These are phyloP conservation scores for Magnusiomyces ingens DNA, from an alignment of 1,139 yeast genomes.

Conservation along the genomic window DNA sequence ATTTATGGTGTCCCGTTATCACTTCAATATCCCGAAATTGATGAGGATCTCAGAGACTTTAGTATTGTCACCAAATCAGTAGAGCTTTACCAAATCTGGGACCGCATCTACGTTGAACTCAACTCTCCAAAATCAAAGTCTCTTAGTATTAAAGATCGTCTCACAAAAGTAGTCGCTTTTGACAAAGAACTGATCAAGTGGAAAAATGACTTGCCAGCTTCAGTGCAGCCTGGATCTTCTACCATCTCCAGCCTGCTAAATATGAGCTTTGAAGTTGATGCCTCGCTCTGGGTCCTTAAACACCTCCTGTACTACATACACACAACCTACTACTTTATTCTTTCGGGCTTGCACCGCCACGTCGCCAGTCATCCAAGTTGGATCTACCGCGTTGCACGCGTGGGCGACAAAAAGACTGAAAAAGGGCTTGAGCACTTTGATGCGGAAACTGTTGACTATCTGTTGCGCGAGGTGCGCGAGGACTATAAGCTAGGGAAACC, in stretches of 20 bases:
- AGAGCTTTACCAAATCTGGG: conserved; percentile 23
- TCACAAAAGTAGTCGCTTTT: conserved; percentile 26
- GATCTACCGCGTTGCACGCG: conserved; percentile 18
- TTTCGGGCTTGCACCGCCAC: conserved; percentile 25
- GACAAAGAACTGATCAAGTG: conserved; percentile 31
- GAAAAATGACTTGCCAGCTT: conserved; percentile 21
- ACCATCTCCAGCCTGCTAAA: not conserved
- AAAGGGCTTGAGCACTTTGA: conserved; percentile 1
- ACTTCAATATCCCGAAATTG: conserved; percentile 17
- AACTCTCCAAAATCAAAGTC: conserved; percentile 27
- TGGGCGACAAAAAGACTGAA: not conserved
- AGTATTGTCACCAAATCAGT: conserved; percentile 11
- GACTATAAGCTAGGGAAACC: not conserved
- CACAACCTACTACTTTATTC: conserved; percentile 24
- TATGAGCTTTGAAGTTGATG: not conserved
- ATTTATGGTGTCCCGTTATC: conserved; percentile 6
- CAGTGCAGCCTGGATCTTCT: not conserved
- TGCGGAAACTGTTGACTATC: not conserved
- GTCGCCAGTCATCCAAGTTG: conserved; percentile 31
- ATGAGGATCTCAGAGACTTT: conserved; percentile 10
- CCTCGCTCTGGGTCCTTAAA: not conserved
- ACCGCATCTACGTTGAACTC: conserved; percentile 25
- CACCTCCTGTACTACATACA: conserved; percentile 9
- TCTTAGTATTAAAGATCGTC: conserved; percentile 25
- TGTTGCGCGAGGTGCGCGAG: not conserved